These are phyloP conservation scores for Zalaria obscura DNA, from an alignment of 2,329 filamentous ascomycete species.

Conservation along the genomic window DNA sequence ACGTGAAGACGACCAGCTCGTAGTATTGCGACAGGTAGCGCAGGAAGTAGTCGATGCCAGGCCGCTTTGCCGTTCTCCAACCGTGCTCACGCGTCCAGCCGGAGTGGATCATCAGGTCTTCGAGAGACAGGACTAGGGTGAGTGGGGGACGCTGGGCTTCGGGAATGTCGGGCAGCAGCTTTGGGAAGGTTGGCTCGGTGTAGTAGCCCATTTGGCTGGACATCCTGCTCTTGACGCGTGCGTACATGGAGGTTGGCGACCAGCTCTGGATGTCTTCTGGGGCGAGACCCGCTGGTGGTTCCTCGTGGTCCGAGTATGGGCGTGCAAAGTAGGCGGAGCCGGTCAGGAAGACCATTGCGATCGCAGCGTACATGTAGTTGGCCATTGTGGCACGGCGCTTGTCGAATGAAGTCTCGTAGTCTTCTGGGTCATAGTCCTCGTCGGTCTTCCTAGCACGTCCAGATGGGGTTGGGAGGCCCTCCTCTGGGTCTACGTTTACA, in stretches of 20 bases:
- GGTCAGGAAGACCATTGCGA: slow-evolving; percentile 41
- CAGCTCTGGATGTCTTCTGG: slow-evolving; percentile 67
- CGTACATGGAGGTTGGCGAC: slow-evolving; percentile 62
- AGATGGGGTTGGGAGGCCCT: slow-evolving; percentile 11
- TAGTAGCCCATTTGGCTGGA: slow-evolving; percentile 76
- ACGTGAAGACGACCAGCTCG: slow-evolving; percentile 91
- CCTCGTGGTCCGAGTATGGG: slow-evolving; percentile 68
- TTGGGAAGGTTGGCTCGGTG: slow-evolving; percentile 87
- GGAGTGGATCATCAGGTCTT: slow-evolving; percentile 87
- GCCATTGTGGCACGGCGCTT: slow-evolving; percentile 63
- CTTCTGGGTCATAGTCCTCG: slow-evolving; percentile 57
- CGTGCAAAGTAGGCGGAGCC: slow-evolving; percentile 66
- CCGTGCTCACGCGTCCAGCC: slow-evolving; percentile 91
- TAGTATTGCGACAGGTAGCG: slow-evolving; percentile 97
- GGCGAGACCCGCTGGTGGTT: slow-evolving; percentile 38
- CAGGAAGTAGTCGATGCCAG: slow-evolving; percentile 92
- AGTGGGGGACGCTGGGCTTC: slow-evolving; percentile 73
- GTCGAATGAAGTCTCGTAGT: slow-evolving; percentile 85
- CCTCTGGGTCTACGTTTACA: slow-evolving; percentile 15
- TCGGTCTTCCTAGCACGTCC: slow-evolving; percentile 23
- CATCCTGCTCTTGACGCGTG: slow-evolving; percentile 61
- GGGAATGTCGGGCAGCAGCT: slow-evolving; percentile 72
- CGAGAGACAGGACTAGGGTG: slow-evolving; percentile 81
- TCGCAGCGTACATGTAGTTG: slow-evolving; percentile 55
- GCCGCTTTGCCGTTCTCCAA: slow-evolving; percentile 89